Evolutionary conservation across 2,329 filamentous ascomycete species (phyloP).

Genomic region (Hypomyces rosellus): DNA sequence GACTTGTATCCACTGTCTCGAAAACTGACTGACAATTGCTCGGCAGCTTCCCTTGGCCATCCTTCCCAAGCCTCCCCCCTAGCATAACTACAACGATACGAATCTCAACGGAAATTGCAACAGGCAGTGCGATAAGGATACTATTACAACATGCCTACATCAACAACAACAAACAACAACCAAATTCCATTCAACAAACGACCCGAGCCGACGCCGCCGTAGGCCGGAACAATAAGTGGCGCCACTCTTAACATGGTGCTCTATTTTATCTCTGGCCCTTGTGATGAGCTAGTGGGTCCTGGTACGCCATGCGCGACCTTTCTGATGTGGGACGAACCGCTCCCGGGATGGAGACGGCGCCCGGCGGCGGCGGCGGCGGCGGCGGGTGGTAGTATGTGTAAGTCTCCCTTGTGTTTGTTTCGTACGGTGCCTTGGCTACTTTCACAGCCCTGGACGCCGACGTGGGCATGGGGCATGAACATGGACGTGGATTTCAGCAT

Average conservation of each 20-base stretch:
- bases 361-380: constrained; percentile 8
- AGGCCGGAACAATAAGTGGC: constrained; percentile 11
- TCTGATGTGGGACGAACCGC: constrained; percentile 16
- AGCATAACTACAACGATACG: too few relatives aligned
- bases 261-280: constrained; percentile 7
- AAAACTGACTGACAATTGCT: too few relatives aligned
- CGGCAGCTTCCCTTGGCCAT: too few relatives aligned
- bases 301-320: constrained; percentile 11
- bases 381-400: not conserved
- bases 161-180: too few relatives aligned
- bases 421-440: too few relatives aligned
- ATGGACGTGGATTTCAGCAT: too few relatives aligned
- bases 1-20: too few relatives aligned
- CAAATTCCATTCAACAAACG: constrained; percentile 8
- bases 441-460: not conserved
- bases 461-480: too few relatives aligned
- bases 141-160: too few relatives aligned
- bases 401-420: not conserved
- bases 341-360: constrained; percentile 8
- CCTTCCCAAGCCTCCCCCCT: too few relatives aligned
- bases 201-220: constrained; percentile 14
- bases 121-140: too few relatives aligned
- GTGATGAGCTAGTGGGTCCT: constrained; percentile 13
- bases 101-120: too few relatives aligned
- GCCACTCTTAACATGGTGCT: constrained; percentile 6